These are phyloP conservation scores for Ploettnerulaceae sp. DNA, from an alignment of 2,329 filamentous ascomycete genomes.

Conservation along the genomic window DNA sequence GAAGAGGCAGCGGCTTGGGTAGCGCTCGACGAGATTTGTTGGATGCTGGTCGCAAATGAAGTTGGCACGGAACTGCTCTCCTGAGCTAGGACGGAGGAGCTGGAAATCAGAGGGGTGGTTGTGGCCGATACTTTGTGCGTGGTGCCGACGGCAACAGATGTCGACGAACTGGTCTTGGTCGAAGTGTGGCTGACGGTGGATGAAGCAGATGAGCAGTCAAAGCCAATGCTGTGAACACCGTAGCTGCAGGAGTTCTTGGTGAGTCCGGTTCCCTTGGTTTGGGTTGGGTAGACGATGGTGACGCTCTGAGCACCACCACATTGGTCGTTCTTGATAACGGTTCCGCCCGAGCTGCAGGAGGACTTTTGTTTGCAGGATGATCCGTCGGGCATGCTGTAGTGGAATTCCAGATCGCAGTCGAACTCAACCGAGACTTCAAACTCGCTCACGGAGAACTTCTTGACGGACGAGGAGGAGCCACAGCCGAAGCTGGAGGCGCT, in stretches of 20 bases:
- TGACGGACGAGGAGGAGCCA: constrained; percentile 41
- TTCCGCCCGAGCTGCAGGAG: constrained; percentile 62
- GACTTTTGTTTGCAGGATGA: constrained; percentile 74
- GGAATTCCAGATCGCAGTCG: constrained; percentile 76
- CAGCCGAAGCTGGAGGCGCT: constrained; percentile 56
- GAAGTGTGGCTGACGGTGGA: constrained; percentile 20
- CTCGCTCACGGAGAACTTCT: constrained; percentile 66
- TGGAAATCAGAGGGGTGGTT: constrained; percentile 17
- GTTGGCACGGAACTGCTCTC: no score
- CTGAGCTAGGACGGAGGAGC: constrained; percentile 5
- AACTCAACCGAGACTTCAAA: constrained; percentile 71
- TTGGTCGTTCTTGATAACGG: constrained; percentile 74
- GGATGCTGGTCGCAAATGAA: no score
- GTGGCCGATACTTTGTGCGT: no score
- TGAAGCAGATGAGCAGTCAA: constrained; percentile 56
- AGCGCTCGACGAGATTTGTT: no score
- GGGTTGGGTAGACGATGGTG: constrained; percentile 58
- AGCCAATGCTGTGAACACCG: constrained; percentile 68
- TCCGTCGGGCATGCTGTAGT: constrained; percentile 82
- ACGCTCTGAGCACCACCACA: constrained; percentile 88
- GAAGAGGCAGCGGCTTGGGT: background rate
- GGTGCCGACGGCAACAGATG: no score
- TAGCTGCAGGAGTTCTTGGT: constrained; percentile 59
- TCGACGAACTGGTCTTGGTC: constrained; percentile 11
- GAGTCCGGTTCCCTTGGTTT: constrained; percentile 44